Percentiles rank a stretch among this genome's conserved stretches.
These are phyloP conservation scores for Tausonia pullulans DNA, from an alignment of 1,284 basidiomycete genomes.

Conservation along the genomic window DNA sequence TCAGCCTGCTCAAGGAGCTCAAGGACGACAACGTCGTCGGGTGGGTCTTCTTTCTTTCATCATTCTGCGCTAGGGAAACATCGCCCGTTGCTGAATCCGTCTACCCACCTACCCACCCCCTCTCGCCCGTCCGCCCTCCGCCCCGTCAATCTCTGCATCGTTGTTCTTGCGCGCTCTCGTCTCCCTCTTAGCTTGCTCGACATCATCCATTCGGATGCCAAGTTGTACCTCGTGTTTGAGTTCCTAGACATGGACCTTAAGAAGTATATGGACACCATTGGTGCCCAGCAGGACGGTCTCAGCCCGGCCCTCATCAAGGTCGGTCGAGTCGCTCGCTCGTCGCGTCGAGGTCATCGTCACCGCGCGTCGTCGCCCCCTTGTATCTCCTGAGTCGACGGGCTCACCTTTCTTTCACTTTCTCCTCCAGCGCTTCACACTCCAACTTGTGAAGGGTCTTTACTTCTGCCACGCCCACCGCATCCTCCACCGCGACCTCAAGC, in stretches of 20 bases:
- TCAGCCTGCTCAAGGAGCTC: conserved; percentile 91
- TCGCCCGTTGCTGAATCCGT: neutral
- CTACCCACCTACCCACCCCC: neutral
- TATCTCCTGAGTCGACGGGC: neutral
- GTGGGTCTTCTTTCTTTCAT: conserved; percentile 38
- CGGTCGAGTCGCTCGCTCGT: conserved; percentile 26
- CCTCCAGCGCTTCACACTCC: conserved; percentile 74
- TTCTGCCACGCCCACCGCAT: conserved; percentile 96
- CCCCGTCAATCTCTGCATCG: neutral
- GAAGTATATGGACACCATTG: conserved; percentile 84
- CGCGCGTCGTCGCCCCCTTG: neutral
- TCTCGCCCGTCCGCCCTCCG: neutral
- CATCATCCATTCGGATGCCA: conserved; percentile 93
- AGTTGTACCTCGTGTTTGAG: conserved; percentile 95
- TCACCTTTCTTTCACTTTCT: neutral
- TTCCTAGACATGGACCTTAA: conserved; percentile 91
- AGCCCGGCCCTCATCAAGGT: conserved; percentile 74
- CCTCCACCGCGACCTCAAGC: conserved; percentile 92
- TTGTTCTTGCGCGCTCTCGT: neutral
- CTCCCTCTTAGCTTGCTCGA: conserved; percentile 55
- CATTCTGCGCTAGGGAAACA: neutral
- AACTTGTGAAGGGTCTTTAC: conserved; percentile 73
- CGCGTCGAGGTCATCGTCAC: conserved; percentile 18
- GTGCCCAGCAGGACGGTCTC: conserved; percentile 51
- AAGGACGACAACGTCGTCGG: conserved; percentile 90